Evolutionary conservation across 352 stramenopile species (phyloP).

Genomic region (Pythium folliculosum): DNA sequence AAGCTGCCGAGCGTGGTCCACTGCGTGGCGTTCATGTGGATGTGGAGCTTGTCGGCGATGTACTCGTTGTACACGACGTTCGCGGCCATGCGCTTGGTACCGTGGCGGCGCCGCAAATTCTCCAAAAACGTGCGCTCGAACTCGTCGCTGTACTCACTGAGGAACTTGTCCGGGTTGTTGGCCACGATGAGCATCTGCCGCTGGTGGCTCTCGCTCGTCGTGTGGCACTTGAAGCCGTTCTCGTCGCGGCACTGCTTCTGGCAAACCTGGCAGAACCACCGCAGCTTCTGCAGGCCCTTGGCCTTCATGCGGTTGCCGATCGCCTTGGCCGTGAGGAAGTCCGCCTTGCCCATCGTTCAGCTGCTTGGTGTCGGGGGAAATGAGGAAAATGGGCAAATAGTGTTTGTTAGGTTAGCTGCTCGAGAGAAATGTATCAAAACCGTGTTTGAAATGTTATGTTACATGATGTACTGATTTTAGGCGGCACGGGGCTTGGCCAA

Average conservation of each 20-base stretch:
- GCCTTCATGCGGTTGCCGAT: conserved; percentile 89
- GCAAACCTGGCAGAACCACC: conserved; percentile 99
- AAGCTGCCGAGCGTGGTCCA: conserved; percentile 97
- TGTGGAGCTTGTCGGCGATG: conserved; percentile 98
- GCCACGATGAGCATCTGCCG: conserved; percentile 98
- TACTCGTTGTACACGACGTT: conserved; percentile 99
- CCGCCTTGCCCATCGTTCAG: conserved; percentile 70
- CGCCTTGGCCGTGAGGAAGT: conserved; percentile 86
- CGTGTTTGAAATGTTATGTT: conserved; percentile 8
- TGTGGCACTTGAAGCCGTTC: conserved; percentile 99
- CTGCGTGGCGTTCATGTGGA: conserved; percentile 99
- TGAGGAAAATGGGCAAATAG: background rate
- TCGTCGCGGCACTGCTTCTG: conserved; percentile 99
- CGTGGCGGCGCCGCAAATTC: conserved; percentile 92
- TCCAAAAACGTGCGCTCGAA: conserved; percentile 97
- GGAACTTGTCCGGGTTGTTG: conserved; percentile 94
- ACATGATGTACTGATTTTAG: conserved; percentile 13
- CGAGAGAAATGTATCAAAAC: conserved; percentile 4
- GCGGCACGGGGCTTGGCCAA: background rate
- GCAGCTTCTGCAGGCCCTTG: conserved; percentile 98
- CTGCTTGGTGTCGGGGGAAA: background rate
- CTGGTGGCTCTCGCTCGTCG: conserved; percentile 96
- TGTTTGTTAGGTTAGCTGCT: no score
- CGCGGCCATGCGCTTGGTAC: conserved; percentile 95
- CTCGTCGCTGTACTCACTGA: conserved; percentile 89